Evolutionary conservation across 2,329 filamentous ascomycete genomes (phyloP).

Genomic region (Lasiodiplodia citricola): DNA sequence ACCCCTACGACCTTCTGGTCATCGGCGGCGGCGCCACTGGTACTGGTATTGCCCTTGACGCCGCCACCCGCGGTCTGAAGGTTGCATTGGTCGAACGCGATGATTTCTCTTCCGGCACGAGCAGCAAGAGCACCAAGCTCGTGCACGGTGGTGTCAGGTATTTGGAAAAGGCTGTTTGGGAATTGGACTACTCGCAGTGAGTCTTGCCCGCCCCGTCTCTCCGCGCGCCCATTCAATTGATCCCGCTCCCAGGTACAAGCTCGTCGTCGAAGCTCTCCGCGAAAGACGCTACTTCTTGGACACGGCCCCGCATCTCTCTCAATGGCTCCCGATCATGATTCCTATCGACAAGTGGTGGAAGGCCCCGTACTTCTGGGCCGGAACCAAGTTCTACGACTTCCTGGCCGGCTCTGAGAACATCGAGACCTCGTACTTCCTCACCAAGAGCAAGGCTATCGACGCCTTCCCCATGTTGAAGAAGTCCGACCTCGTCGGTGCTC

Average conservation of each 20-base stretch:
- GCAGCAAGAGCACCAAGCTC: constrained; percentile 86
- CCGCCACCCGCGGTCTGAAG: constrained; percentile 76
- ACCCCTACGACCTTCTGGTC: constrained; percentile 76
- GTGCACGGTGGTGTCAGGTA: constrained; percentile 86
- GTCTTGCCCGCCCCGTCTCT: constrained; percentile 26
- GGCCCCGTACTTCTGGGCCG: constrained; percentile 78
- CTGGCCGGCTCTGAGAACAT: constrained; percentile 86
- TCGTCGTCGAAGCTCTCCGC: constrained; percentile 80
- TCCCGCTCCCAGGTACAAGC: constrained; percentile 56
- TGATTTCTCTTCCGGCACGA: constrained; percentile 81
- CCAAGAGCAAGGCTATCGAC: constrained; percentile 82
- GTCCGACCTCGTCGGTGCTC: constrained; percentile 76
- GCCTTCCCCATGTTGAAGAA: constrained; percentile 89
- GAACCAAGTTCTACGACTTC: constrained; percentile 83
- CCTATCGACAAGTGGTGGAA: constrained; percentile 85
- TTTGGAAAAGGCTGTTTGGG: constrained; percentile 84
- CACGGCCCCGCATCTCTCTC: constrained; percentile 80
- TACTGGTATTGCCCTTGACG: constrained; percentile 80
- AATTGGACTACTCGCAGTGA: constrained; percentile 81
- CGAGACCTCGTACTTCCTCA: constrained; percentile 87
- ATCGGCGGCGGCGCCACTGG: constrained; percentile 83
- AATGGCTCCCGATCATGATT: constrained; percentile 83
- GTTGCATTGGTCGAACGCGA: constrained; percentile 83
- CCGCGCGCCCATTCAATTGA: neutral
- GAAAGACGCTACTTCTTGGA: constrained; percentile 84